phyloP scores from a whole-genome alignment of 495 filamentous ascomycete species.

The Aspergillus bertholletiae region DNA sequence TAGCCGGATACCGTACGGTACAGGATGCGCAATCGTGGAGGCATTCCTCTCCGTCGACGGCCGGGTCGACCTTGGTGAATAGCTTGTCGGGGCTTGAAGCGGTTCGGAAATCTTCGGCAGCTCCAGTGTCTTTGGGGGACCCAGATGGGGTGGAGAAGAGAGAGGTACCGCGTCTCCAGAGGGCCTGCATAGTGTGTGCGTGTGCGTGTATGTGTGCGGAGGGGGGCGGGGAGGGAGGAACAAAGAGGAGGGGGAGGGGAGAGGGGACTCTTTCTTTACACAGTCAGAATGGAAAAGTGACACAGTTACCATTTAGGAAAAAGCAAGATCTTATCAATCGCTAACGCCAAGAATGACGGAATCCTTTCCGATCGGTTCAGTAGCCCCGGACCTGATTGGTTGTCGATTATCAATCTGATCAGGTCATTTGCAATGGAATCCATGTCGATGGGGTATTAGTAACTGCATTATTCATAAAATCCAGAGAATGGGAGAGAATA shows the following conservation, averaged over 20 bases:
- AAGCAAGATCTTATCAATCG: constrained; percentile 20
- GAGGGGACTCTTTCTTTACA: too few species aligned
- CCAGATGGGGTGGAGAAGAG: constrained; percentile 33
- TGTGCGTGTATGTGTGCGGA: too few species aligned
- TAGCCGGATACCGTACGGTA: constrained; percentile 70
- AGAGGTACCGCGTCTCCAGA: constrained; percentile 35
- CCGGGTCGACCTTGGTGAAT: constrained; percentile 55
- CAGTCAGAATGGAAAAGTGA: too few species aligned
- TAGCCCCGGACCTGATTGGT: too few species aligned
- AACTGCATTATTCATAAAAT: too few species aligned
- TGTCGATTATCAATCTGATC: not conserved
- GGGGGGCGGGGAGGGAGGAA: not conserved
- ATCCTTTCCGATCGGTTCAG: constrained; percentile 6
- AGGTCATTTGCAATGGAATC: too few species aligned
- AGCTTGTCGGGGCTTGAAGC: constrained; percentile 33
- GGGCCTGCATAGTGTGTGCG: constrained; percentile 31
- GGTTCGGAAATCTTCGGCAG: constrained; percentile 38
- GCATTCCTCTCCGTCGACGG: constrained; percentile 85
- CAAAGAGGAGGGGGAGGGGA: not conserved
- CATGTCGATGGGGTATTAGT: too few species aligned
- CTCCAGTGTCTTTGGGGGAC: constrained; percentile 18
- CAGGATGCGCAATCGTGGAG: constrained; percentile 86
- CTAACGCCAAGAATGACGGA: constrained; percentile 9
- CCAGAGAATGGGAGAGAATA: too few species aligned
- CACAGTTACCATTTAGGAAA: too few species aligned